Conservation (phyloP, 139 green algal species). For the Chlamydomonas incerta region DNA sequence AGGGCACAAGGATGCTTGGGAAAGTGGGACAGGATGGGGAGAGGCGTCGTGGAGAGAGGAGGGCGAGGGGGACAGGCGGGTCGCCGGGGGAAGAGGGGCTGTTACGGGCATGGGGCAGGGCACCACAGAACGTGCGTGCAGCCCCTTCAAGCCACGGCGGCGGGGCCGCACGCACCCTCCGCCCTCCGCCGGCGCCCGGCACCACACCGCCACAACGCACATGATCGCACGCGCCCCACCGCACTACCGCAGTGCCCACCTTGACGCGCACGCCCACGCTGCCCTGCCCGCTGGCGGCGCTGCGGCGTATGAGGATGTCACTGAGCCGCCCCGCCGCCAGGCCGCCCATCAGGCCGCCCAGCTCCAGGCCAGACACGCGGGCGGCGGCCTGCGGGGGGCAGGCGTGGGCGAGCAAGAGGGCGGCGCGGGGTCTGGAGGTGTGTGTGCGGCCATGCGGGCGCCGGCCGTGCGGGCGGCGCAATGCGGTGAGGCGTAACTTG, state of each 20-base stretch:
- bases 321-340: slow-evolving; percentile 52
- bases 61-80: not conserved
- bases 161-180: too few species aligned
- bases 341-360: slow-evolving; percentile 81
- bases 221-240: too few species aligned
- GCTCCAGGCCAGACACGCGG: slow-evolving; percentile 86
- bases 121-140: not conserved
- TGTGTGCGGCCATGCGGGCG: too few species aligned
- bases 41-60: not conserved
- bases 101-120: too few species aligned
- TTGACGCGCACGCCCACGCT: slow-evolving; percentile 57
- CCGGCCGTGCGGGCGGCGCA: too few species aligned
- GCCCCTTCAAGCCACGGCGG: too few species aligned
- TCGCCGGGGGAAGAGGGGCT: too few species aligned
- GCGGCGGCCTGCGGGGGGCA: slow-evolving; percentile 47
- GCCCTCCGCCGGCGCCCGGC: too few species aligned
- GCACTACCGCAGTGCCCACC: slow-evolving; percentile 34
- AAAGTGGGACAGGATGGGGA: too few species aligned
- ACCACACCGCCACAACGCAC: too few species aligned
- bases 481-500: too few species aligned
- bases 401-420: not conserved
- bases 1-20: not conserved
- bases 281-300: slow-evolving; percentile 9
- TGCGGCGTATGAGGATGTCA: slow-evolving; percentile 72
- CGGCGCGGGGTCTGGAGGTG: not conserved